Evolutionary conservation across 2,329 filamentous ascomycete species (phyloP).

Genomic region (Penicillium palitans): DNA sequence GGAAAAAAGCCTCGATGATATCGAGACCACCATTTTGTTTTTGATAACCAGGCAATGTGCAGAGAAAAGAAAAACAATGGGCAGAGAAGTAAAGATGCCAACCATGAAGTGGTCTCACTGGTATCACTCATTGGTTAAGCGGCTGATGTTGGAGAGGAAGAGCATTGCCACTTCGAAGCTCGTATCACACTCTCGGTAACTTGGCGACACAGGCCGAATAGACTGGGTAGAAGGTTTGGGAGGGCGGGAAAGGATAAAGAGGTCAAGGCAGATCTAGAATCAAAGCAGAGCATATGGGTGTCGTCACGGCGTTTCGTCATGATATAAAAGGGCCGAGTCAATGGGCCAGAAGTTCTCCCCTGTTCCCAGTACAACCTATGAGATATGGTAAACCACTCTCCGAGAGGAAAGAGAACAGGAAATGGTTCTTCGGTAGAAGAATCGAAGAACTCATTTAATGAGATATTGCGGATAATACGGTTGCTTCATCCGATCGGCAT

Average conservation of each 20-base stretch:
- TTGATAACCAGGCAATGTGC: constrained; percentile 18
- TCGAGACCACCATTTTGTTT: constrained; percentile 15
- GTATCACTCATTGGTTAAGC: neutral
- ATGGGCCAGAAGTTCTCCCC: constrained; percentile 6
- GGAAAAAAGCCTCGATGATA: constrained; percentile 11
- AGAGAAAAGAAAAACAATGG: constrained; percentile 9
- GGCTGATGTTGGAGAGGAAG: neutral
- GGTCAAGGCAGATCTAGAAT: constrained; percentile 24
- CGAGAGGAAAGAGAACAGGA: neutral
- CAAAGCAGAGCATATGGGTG: constrained; percentile 10
- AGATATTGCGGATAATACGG: constrained; percentile 36
- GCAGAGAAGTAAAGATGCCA: constrained; percentile 1
- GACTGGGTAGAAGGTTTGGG: neutral
- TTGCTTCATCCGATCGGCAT: constrained; percentile 37
- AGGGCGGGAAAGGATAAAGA: neutral
- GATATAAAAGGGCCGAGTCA: constrained; percentile 9
- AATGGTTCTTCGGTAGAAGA: neutral
- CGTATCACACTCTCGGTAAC: constrained; percentile 1
- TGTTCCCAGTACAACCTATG: neutral
- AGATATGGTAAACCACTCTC: neutral
- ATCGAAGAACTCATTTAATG: constrained; percentile 25
- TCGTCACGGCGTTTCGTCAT: constrained; percentile 32
- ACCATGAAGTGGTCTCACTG: neutral
- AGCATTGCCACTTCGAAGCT: neutral
- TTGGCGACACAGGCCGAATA: neutral